Evolutionary conservation across 2,329 filamentous ascomycete species (phyloP), one percentile per base, ranked within the genome.

Genomic region (Cercospora sesami): DNA sequence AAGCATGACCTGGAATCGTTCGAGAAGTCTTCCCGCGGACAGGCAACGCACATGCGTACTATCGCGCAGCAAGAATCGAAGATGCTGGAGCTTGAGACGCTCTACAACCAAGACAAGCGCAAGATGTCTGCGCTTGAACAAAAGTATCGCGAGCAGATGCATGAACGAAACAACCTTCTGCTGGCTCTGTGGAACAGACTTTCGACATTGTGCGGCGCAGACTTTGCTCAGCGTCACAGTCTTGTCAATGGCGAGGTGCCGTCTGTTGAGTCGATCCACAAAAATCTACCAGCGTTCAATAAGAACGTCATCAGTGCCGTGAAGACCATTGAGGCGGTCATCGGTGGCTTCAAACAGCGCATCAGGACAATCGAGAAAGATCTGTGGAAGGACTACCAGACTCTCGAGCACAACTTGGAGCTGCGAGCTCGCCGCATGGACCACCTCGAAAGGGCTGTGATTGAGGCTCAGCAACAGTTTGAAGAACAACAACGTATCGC

Each of bases 161-260:
- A 86, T 53, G 95, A 98, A 80, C 90, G 95, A 65, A 97, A 98
- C 80, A 91, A 92, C 68, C 84, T 99, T 63, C 85, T 98, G 18
- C 86, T 97, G 23, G 86, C 89, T n/a, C 83, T 98, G 5, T 99
- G 95, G 95, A 94, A 94, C 71, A 87, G 91, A 57, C 85, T 99
- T 8, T 94, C 92, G 3, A 86, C 88, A 0, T 85, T 98, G 53
- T 98, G 95, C 75, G 95, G 95, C 10, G 86, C 89, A 0, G 95
- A 98, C 76, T 99, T 95, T 94, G 88, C 91, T 4, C 91, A 97
- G 78, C 89, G 90, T 75, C 94, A 98, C 79, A 91, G 90, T 66
- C 87, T 97, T 26, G 91, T 98, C 76, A 94, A 95, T 75, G 92
- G 93, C 21, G 91, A 94, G 68, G 82, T 96, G 6, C 93, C 94